phyloP scores from a whole-genome alignment of 768 basidiomycete genomes.

The Lactarius psammicola region DNA sequence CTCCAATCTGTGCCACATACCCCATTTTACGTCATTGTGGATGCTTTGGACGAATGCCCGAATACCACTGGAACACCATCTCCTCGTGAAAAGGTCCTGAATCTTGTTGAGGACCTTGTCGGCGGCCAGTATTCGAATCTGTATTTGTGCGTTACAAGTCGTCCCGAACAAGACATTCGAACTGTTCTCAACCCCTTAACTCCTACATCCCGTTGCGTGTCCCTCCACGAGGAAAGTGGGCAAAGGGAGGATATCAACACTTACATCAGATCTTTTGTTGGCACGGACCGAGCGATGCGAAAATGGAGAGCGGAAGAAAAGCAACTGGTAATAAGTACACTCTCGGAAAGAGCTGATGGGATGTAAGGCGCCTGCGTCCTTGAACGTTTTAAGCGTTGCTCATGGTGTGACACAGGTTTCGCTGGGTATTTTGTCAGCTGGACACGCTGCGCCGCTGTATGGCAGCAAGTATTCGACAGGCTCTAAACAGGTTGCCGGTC shows the following conservation, averaged over 20 bases:
- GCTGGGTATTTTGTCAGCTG: slow-evolving; percentile 2
- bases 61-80: neutral
- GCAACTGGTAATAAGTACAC: neutral
- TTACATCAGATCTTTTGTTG: slow-evolving; percentile 2
- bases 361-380: neutral
- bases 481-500: neutral
- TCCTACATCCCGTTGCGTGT: neutral
- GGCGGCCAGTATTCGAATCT: neutral
- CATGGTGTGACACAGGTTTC: slow-evolving; percentile 7
- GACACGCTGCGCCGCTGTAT: neutral
- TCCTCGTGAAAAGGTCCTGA: neutral
- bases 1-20: neutral
- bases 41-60: slow-evolving; percentile 10
- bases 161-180: neutral
- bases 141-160: slow-evolving; percentile 7
- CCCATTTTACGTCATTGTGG: neutral
- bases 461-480: neutral
- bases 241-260: slow-evolving; percentile 4
- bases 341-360: slow-evolving; percentile 1
- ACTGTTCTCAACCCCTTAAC: neutral
- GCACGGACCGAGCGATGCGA: neutral
- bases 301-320: slow-evolving; percentile 7
- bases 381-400: neutral
- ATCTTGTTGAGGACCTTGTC: neutral
- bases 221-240: slow-evolving; percentile 8